These are phyloP conservation scores for Capsicum chinense DNA, from an alignment of 257 asterid species.

Conservation along the genomic window DNA sequence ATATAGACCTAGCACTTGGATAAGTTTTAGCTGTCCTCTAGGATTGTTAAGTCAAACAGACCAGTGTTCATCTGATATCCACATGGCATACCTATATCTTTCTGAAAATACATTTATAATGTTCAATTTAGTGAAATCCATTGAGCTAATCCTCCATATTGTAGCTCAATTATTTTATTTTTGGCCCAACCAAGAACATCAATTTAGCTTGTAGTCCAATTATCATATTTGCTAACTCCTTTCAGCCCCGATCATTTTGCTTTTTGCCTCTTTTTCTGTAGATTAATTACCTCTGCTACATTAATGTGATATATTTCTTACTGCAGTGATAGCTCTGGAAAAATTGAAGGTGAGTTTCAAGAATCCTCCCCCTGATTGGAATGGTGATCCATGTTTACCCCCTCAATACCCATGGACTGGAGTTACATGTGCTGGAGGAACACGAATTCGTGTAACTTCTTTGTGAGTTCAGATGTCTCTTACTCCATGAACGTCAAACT, in stretches of 20 bases:
- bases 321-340: constrained; percentile 78
- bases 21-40: neutral
- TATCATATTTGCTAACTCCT: neutral
- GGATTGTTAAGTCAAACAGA: neutral
- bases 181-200: neutral
- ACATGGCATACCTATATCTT: neutral
- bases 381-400: constrained; percentile 96
- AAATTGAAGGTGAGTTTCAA: constrained; percentile 59
- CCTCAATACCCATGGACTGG: constrained; percentile 84
- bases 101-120: neutral
- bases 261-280: neutral
- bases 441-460: constrained; percentile 65
- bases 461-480: constrained; percentile 62
- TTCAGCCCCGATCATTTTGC: neutral
- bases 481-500: neutral
- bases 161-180: neutral
- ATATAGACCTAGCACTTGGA: neutral
- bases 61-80: neutral
- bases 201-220: neutral
- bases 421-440: constrained; percentile 71
- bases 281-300: constrained; percentile 11
- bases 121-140: neutral
- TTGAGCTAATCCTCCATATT: neutral
- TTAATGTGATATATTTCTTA: constrained; percentile 1
- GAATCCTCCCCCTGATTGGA: constrained; percentile 88